These are phyloP conservation scores for Hanseniaspora meyeri DNA, from an alignment of 805 yeast species.

Conservation along the genomic window DNA sequence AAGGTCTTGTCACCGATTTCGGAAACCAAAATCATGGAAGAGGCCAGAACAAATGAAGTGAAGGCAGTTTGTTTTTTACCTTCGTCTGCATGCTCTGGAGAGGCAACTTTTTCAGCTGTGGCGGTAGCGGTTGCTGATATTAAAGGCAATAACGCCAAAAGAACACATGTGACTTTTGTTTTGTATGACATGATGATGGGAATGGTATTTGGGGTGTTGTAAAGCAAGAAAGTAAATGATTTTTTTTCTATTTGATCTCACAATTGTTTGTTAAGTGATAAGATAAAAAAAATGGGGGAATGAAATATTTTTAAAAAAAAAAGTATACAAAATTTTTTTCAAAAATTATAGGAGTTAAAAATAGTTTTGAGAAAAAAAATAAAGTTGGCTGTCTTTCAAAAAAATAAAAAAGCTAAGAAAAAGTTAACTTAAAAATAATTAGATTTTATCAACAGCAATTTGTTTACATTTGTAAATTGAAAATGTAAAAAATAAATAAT, in stretches of 20 bases:
- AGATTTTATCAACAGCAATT: too few species aligned
- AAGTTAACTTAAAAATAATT: too few species aligned
- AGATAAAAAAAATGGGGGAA: background rate
- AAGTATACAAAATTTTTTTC: background rate
- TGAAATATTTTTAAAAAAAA: too few species aligned
- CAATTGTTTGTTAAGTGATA: too few species aligned
- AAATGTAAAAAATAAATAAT: too few species aligned
- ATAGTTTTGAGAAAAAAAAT: constrained; percentile 11
- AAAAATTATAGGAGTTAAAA: constrained; percentile 17
- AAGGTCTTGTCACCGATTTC: constrained; percentile 98
- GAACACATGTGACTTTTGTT: background rate
- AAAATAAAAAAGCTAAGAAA: too few species aligned
- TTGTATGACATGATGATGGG: background rate
- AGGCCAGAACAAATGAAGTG: constrained; percentile 59
- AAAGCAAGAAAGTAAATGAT: too few species aligned
- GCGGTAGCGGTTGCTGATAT: background rate
- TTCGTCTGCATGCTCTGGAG: background rate
- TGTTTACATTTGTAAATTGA: too few species aligned
- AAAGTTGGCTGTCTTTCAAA: too few species aligned
- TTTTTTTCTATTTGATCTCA: too few species aligned
- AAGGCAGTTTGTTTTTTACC: constrained; percentile 13
- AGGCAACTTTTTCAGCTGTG: background rate
- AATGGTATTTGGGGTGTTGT: background rate
- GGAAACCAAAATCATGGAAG: constrained; percentile 84
- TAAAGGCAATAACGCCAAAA: background rate